Evolutionary conservation across 1,284 basidiomycete species (phyloP), one percentile per base, ranked within the genome.

Genomic region (Tilletiopsis washingtonensis): DNA sequence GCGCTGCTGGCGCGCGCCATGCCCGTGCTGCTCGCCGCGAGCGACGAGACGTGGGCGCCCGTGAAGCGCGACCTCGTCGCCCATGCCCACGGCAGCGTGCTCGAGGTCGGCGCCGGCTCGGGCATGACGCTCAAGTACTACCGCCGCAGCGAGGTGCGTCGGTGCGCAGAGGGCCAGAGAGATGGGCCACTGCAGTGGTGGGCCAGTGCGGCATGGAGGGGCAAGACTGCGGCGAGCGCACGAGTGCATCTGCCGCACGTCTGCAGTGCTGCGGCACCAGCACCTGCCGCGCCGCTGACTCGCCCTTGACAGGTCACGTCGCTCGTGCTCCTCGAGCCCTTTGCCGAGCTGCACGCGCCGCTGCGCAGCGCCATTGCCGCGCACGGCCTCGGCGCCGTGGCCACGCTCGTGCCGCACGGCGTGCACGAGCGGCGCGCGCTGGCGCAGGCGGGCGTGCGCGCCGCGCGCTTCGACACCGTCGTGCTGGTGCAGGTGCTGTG

Each of bases 401-500:
- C 53, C 27, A 56, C 47, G 6, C 45, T 66, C 9, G 41, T 65
- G 15, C 49, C 66, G 1, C 40, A 45, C 11, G 56, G 56, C 1
- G 37, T 67, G n/a, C 24, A 54, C 17, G 32, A 52, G 23, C 19
- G 49, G 5, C 32, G 27, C 11, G 24, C n/a, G 3, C 23, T 54
- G 29, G 14, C 21, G 6, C 48, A 58, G 3, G 40, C 46, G 19
- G 60, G 58, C 3, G 38, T 67, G 34, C 40, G 51, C 9, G 44
- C 55, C 3, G 56, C 39, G 21, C 48, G 47, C 23, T 42, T 67
- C 17, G 66, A 69, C 43, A 64, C 64, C n/a, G 45, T 67, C 43
- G 55, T 66, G 0, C 48, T 66, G 23, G 60, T 67, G 21, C 64
- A 68, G 27, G 64, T 67, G 2, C 46, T 67, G 19, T 68, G 65